Percentiles rank a stretch among this genome's conserved stretches.
These are phyloP conservation scores for Plasmodium berghei DNA, from an alignment of 169 alveolate species.

Conservation along the genomic window DNA sequence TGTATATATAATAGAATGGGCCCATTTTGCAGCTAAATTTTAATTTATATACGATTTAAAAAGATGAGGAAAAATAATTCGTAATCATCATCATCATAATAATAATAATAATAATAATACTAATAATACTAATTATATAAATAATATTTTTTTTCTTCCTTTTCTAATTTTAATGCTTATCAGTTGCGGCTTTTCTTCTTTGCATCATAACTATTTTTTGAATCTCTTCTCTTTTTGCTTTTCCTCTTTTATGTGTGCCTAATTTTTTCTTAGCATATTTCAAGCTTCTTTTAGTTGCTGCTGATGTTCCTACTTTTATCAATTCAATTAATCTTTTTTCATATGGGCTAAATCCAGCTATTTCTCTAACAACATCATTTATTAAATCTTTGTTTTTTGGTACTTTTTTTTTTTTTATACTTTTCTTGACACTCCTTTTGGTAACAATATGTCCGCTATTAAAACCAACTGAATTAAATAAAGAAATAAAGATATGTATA, in stretches of 20 bases:
- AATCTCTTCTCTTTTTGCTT: conserved; percentile 95
- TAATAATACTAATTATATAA: no score
- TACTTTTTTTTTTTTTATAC: conserved; percentile 90
- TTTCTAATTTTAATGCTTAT: conserved; percentile 29
- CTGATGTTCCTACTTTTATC: conserved; percentile 97
- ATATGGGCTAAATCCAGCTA: conserved; percentile 98
- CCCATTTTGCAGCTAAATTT: no score
- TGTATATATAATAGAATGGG: no score
- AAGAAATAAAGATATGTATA: conserved; percentile 3
- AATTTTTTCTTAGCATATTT: conserved; percentile 98
- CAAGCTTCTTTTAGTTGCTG: conserved; percentile 97
- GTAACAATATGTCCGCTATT: conserved; percentile 89
- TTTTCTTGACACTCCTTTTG: conserved; percentile 81
- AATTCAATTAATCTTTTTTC: conserved; percentile 98
- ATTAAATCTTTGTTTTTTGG: conserved; percentile 93
- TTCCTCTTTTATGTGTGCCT: conserved; percentile 99
- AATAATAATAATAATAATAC: no score
- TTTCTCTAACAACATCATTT: conserved; percentile 96
- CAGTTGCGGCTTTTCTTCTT: conserved; percentile 88
- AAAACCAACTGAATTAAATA: conserved; percentile 84
- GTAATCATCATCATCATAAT: no score
- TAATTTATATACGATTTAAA: no score
- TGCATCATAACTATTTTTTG: conserved; percentile 91
- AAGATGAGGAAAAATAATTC: no score
- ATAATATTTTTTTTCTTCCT: not conserved